Conservation (phyloP, 306 rosid genomes). For the Quercus engelmannii region DNA sequence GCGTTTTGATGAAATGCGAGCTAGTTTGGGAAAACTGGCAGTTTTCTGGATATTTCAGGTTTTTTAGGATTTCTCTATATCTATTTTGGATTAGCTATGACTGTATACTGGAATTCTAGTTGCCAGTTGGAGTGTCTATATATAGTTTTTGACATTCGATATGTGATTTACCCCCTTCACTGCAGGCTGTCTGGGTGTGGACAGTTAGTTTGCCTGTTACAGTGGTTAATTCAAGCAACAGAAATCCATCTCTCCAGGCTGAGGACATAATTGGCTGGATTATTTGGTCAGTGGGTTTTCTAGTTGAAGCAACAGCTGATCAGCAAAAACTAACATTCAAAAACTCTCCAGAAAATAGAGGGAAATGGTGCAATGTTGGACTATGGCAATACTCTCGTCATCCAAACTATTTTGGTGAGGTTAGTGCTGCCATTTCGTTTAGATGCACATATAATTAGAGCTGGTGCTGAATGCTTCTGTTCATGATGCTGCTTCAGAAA, state of each 20-base stretch:
- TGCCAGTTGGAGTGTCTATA: background rate
- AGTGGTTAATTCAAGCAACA: slow-evolving; percentile 70
- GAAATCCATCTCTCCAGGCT: slow-evolving; percentile 54
- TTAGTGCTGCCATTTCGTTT: slow-evolving; percentile 34
- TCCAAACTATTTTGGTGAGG: slow-evolving; percentile 99
- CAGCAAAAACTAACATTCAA: slow-evolving; percentile 80
- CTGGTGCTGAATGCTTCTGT: slow-evolving; percentile 5
- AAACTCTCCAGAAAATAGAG: slow-evolving; percentile 55
- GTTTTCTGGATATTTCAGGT: slow-evolving; percentile 98
- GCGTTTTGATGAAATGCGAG: slow-evolving; percentile 90
- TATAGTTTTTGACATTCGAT: slow-evolving; percentile 14
- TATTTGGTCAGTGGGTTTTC: slow-evolving; percentile 73
- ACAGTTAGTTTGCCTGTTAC: slow-evolving; percentile 91
- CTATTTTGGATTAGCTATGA: background rate
- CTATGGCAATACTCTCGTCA: slow-evolving; percentile 92
- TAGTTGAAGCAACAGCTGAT: slow-evolving; percentile 76
- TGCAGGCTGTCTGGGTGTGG: slow-evolving; percentile 99
- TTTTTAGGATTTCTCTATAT: slow-evolving; percentile 5
- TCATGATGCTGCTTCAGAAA: background rate
- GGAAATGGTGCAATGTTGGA: slow-evolving; percentile 86
- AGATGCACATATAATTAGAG: slow-evolving; percentile 10
- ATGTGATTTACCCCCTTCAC: background rate
- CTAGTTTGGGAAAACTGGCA: slow-evolving; percentile 67
- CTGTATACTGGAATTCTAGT: background rate
- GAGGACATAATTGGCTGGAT: slow-evolving; percentile 83